Conservation (phyloP, 2,329 filamentous ascomycete species). For the Clonostachys rhizophaga region DNA sequence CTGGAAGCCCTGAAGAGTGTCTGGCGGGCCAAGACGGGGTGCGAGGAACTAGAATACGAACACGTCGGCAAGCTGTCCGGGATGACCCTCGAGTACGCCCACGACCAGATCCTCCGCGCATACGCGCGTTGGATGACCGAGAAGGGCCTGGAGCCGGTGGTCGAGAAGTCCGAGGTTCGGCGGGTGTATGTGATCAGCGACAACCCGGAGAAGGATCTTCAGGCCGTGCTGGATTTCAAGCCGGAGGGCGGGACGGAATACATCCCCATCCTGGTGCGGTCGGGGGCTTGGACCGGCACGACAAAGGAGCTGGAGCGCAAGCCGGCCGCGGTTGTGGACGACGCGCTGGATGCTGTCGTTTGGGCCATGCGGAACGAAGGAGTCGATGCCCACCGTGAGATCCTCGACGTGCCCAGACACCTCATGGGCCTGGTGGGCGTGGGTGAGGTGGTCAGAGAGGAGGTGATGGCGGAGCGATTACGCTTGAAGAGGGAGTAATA, state of each 20-base stretch:
- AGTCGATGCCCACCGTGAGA: slow-evolving; percentile 21
- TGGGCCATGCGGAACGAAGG: slow-evolving; percentile 65
- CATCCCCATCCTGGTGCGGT: slow-evolving; percentile 73
- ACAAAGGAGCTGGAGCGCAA: slow-evolving; percentile 24
- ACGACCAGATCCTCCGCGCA: slow-evolving; percentile 61
- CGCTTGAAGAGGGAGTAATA: too few relatives aligned
- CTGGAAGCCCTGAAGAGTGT: slow-evolving; percentile 75
- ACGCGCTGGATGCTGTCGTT: slow-evolving; percentile 72
- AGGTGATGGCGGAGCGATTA: too few relatives aligned
- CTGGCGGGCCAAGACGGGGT: slow-evolving; percentile 68
- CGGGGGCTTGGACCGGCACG: slow-evolving; percentile 61
- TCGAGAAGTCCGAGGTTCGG: slow-evolving; percentile 39
- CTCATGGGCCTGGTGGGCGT: too few relatives aligned
- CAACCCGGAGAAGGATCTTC: slow-evolving; percentile 85
- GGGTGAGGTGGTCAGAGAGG: too few relatives aligned
- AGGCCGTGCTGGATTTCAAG: slow-evolving; percentile 73
- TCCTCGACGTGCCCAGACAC: too few relatives aligned
- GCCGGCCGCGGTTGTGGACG: slow-evolving; percentile 63
- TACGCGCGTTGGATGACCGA: slow-evolving; percentile 25
- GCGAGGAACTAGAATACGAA: slow-evolving; percentile 53
- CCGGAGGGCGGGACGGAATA: slow-evolving; percentile 68
- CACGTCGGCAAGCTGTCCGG: slow-evolving; percentile 80
- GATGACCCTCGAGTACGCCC: slow-evolving; percentile 76
- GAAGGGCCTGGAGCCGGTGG: slow-evolving; percentile 4
- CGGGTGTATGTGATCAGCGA: slow-evolving; percentile 94